Percentiles rank a stretch among this genome's conserved stretches.
phyloP scores from a whole-genome alignment of 176 grass and related monocot species.

The Zea mays region DNA sequence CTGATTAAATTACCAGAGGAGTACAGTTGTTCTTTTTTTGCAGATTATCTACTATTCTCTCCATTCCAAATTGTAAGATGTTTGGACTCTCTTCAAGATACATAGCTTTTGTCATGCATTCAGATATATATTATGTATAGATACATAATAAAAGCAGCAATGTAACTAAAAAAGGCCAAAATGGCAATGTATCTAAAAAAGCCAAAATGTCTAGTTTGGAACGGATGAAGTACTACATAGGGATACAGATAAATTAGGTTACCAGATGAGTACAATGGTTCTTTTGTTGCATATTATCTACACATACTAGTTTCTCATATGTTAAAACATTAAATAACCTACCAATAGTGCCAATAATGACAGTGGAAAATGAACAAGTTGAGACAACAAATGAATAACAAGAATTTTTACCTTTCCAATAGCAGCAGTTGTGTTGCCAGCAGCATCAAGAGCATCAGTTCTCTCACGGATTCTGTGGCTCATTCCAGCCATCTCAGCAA shows the following conservation, averaged over 20 bases:
- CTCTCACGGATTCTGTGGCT: constrained; percentile 95
- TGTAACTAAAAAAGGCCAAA: too few relatives aligned
- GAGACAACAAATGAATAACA: not conserved
- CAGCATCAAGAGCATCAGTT: constrained; percentile 90
- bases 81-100: too few relatives aligned
- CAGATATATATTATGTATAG: too few relatives aligned
- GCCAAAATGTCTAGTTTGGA: too few relatives aligned
- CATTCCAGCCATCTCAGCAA: constrained; percentile 97
- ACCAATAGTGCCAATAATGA: not conserved
- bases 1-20: too few relatives aligned
- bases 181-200: too few relatives aligned
- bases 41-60: not conserved
- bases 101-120: too few relatives aligned
- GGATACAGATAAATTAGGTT: not conserved
- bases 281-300: not conserved
- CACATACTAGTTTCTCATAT: not conserved
- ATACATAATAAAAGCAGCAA: too few relatives aligned
- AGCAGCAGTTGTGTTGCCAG: constrained; percentile 90
- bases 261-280: not conserved
- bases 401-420: constrained; percentile 73
- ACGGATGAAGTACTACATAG: not conserved
- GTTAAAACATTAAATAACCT: constrained; percentile 17
- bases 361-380: not conserved
- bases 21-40: not conserved
- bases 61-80: too few relatives aligned